Percentiles rank a stretch among this genome's conserved stretches.
Evolutionary conservation across 73 alveolate species (phyloP).

Genomic region (Paramecium tetraurelia): DNA sequence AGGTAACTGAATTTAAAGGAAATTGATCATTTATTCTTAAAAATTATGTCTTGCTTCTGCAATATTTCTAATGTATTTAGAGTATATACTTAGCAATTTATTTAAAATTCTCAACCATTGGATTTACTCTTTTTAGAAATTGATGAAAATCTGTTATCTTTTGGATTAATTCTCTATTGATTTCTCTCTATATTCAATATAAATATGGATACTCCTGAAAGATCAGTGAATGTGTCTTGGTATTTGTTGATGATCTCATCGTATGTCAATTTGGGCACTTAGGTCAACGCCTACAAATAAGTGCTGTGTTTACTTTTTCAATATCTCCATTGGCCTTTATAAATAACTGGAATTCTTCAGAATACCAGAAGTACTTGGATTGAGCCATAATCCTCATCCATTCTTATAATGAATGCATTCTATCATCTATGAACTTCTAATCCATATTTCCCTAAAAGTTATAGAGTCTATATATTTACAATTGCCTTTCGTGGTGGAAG

Average conservation of each 20-base stretch:
- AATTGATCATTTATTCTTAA: neutral
- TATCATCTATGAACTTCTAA: neutral
- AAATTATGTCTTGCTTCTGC: neutral
- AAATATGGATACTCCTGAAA: neutral
- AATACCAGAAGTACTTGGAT: slow-evolving; percentile 44
- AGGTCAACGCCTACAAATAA: neutral
- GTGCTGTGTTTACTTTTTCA: neutral
- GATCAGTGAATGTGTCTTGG: slow-evolving; percentile 28
- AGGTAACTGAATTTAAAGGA: neutral
- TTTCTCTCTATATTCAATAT: slow-evolving; percentile 28
- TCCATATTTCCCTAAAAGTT: slow-evolving; percentile 15
- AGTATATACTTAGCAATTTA: neutral
- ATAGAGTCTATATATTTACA: neutral
- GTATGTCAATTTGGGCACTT: slow-evolving; percentile 31
- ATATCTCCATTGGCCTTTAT: slow-evolving; percentile 21
- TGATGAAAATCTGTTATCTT: slow-evolving; percentile 41
- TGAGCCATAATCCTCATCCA: neutral
- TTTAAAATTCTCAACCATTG: slow-evolving; percentile 40
- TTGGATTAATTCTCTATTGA: slow-evolving; percentile 40
- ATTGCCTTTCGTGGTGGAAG: slow-evolving; percentile 66
- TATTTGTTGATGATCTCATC: slow-evolving; percentile 51
- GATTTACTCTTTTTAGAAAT: slow-evolving; percentile 44
- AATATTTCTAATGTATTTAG: neutral
- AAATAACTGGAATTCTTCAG: slow-evolving; percentile 53
- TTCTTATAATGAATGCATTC: slow-evolving; percentile 21